Conservation (phyloP, 176 grass and related monocot species). For the Bonia amplexicaulis region DNA sequence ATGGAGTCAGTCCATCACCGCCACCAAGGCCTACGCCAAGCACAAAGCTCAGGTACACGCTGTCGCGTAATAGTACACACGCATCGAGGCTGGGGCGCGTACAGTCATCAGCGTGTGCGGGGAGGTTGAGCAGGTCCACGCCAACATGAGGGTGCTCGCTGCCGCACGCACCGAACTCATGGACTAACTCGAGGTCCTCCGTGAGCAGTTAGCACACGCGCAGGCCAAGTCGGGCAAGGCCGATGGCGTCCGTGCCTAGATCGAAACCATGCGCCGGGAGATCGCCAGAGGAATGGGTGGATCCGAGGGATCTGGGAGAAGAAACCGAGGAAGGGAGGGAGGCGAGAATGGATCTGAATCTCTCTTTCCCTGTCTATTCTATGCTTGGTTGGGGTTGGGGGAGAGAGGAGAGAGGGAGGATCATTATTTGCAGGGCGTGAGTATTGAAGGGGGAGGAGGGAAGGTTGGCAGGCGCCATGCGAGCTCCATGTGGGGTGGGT, state of each 20-base stretch:
- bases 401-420: not conserved
- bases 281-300: constrained; percentile 18
- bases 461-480: constrained; percentile 5
- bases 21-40: constrained; percentile 27
- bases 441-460: not conserved
- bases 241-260: constrained; percentile 39
- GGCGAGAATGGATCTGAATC: constrained; percentile 20
- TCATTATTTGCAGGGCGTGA: not conserved
- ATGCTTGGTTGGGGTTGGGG: constrained; percentile 17
- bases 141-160: constrained; percentile 49
- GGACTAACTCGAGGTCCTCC: constrained; percentile 36
- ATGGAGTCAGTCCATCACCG: constrained; percentile 9
- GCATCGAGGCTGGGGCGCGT: constrained; percentile 55
- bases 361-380: constrained; percentile 3
- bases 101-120: constrained; percentile 34
- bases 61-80: constrained; percentile 42
- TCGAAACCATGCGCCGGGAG: constrained; percentile 78
- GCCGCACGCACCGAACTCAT: constrained; percentile 44
- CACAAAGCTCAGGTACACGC: constrained; percentile 45
- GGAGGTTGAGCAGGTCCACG: constrained; percentile 49
- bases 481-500: no score
- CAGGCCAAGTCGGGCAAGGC: constrained; percentile 41
- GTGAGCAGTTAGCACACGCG: constrained; percentile 32
- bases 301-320: constrained; percentile 18
- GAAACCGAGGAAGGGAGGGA: not conserved